Percentiles rank a stretch among this genome's conserved stretches.
Evolutionary conservation across 148 eudicot genomes (phyloP).

Genomic region (Camellia sinensis): DNA sequence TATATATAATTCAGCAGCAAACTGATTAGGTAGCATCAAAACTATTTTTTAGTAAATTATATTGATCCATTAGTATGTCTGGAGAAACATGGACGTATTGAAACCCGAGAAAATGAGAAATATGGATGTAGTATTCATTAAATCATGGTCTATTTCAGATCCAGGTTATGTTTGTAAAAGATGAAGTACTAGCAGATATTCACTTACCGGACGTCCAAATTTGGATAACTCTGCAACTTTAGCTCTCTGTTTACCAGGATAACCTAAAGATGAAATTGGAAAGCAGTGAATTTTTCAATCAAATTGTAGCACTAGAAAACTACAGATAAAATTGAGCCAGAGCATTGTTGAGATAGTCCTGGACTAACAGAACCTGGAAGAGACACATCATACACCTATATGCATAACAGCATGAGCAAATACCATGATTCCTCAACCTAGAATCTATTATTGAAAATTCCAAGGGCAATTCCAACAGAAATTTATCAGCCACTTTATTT

Average conservation of each 20-base stretch:
- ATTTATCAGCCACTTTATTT: not conserved
- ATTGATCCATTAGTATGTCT: not conserved
- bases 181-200: not conserved
- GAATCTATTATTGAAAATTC: not conserved
- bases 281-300: constrained; percentile 1
- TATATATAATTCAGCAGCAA: not conserved
- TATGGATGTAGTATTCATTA: not conserved
- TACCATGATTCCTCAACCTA: not conserved
- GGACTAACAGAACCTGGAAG: not conserved
- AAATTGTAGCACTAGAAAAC: constrained; percentile 2
- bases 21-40: not conserved
- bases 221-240: constrained; percentile 39
- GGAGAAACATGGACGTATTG: not conserved
- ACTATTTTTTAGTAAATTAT: not conserved
- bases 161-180: not conserved
- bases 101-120: not conserved
- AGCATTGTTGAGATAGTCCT: not conserved
- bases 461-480: not conserved
- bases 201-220: constrained; percentile 51
- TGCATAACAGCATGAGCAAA: not conserved
- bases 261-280: constrained; percentile 24
- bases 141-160: not conserved
- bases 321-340: not conserved
- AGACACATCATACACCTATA: not conserved
- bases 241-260: constrained; percentile 40